Base-by-base conservation (phyloP, 2,329 filamentous ascomycete species). In the Gnomoniopsis smithogilvyi region DNA sequence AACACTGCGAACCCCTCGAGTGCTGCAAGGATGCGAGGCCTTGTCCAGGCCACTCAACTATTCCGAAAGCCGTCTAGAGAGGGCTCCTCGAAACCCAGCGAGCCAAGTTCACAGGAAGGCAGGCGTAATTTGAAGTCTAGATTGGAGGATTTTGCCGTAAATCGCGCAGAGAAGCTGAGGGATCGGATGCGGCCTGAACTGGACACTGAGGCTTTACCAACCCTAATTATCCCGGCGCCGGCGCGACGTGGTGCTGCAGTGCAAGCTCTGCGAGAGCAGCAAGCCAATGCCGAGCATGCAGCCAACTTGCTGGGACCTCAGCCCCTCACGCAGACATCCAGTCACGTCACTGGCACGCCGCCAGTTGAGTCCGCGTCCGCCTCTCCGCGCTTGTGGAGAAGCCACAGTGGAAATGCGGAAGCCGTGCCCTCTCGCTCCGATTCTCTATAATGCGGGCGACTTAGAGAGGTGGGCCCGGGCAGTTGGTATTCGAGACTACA, bases 181-280 rank as follows among this genome's bases (percentile, higher is more conserved):
- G 84, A 87, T 56, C 79, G 75, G 59, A 76, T 85, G 50, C 76
- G 80, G 12, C 79, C 83, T 11, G 79, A 78, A 0, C 76, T 79
- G 0, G 79, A 83, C 64, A 83, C 79, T 2, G 80, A 81, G 21
- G 80, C 78, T 61, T 72, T 88, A 19, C 83, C 84, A 1, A 78
- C 85, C 1, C 84, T 77, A 19, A 79, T 86, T 8, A 86, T 88
- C 15, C 85, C 85, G 2, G 84, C 85, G 1, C 85, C 85, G 19
- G 78, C 80, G 38, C 78, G 85, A n/a, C 75, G 78, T 59, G 83
- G 84, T 6, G 78, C 80, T 0, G 80, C 82, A 50, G 68, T 87
- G 3, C 79, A 80, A n/a, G 77, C 80, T 56, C 74, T 86, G 8
- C 70, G 85, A 2, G 81, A 85, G 60, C 83, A 86, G 61, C 81